Evolutionary conservation across 225 moss, liverwort and hornwort genomes (phyloP).

Genomic region (Thuidium tamariscinum): DNA sequence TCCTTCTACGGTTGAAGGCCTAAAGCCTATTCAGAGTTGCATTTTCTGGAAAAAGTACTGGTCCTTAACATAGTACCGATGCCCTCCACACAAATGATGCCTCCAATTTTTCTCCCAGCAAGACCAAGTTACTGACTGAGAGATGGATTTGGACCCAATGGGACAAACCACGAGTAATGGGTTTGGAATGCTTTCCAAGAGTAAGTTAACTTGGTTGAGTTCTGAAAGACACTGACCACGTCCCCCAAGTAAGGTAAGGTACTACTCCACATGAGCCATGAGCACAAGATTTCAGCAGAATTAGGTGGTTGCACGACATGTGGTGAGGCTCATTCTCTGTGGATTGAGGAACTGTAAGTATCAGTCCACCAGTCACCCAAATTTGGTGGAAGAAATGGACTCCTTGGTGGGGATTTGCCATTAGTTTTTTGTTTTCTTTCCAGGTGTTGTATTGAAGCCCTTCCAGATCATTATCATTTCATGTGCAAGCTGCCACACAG

Average conservation of each 20-base stretch:
- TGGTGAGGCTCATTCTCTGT: background rate
- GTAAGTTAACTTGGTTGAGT: background rate
- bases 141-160: background rate
- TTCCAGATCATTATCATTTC: background rate
- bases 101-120: background rate
- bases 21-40: background rate
- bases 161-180: background rate
- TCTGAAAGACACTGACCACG: too few species aligned
- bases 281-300: background rate
- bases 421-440: background rate
- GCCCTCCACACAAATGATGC: background rate
- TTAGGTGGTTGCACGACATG: background rate
- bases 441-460: background rate
- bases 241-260: too few species aligned
- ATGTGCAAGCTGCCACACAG: background rate
- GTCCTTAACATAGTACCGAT: background rate
- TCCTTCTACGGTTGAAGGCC: too few species aligned
- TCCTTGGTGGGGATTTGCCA: background rate
- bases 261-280: too few species aligned
- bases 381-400: background rate
- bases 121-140: background rate
- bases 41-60: background rate
- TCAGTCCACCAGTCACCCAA: background rate
- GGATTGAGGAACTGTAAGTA: background rate
- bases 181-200: conserved; percentile 10